Base-by-base conservation (phyloP, 1,139 yeast genomes). In the Lodderomyces beijingensis region DNA sequence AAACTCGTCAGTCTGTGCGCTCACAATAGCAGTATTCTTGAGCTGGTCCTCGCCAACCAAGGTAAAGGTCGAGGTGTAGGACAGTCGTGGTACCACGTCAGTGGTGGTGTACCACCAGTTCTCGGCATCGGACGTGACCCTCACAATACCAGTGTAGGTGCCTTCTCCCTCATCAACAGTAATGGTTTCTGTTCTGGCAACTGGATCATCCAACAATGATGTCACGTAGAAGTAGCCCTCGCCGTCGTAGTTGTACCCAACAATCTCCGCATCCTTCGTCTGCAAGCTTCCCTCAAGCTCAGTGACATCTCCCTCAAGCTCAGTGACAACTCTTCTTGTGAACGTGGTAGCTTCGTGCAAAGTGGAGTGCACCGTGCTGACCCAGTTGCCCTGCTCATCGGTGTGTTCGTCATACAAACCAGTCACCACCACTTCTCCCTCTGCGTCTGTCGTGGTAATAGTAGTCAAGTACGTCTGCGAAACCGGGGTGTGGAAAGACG, bases 81-180 rank as follows among this genome's bases (percentile, higher is more conserved):
- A 9, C 22, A 19, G 22, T 19, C 22, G 7, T 9, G 27, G 14
- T 11, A 25, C n/a, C 14, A 25, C 15, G 10, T 25, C 27, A n/a
- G 27, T 25, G 4, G 27, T 25, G 10, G 27, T 25, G 15, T 25
- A 13, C 27, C 27, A 25, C 27, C 27, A 25, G 15, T 25, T 25
- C 14, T 25, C 27, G 13, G 13, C 27, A 25, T 25, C 27, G 13
- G 27, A 25, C 10, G 27, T 25, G 4, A 25, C 27, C 14, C 16
- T 25, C n/a, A 25, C 27, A 5, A 25, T n/a, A 5, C 27, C 27
- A 4, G 27, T 25, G 14, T 25, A 25, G 4, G n/a, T 14, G 5
- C 14, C 27, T n/a, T 25, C 16, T 25, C 27, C 15, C 15, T 25
- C 27, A 25, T 4, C 14, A 11, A 13, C 8, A 13, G 27, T 25